Conservation (phyloP, 176 grass and related monocot genomes). For the Cymbopogon citratus region DNA sequence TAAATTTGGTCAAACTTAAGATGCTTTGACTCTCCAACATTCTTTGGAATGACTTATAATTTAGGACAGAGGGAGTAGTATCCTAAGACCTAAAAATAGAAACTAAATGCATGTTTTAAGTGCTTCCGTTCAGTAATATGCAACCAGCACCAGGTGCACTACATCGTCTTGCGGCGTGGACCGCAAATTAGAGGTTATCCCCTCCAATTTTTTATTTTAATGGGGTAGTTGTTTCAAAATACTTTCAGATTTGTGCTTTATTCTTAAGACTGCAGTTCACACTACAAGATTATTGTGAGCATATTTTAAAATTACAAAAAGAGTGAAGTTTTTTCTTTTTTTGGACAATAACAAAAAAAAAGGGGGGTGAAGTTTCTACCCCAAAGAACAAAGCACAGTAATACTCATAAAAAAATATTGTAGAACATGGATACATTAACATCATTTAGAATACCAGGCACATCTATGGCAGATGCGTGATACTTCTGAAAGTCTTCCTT, state of each 20-base stretch:
- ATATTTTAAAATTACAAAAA: background rate
- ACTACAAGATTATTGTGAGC: background rate
- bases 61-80: no score
- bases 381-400: background rate
- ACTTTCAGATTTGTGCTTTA: background rate
- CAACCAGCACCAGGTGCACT: background rate
- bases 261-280: background rate
- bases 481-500: slow-evolving; percentile 90
- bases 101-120: background rate
- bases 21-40: no score
- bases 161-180: background rate
- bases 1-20: no score
- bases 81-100: background rate
- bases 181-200: background rate
- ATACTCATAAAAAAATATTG: background rate
- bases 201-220: background rate
- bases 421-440: background rate
- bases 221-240: background rate
- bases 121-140: background rate
- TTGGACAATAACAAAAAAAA: no score
- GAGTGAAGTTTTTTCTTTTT: background rate
- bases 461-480: slow-evolving; percentile 75
- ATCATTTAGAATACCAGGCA: slow-evolving; percentile 63
- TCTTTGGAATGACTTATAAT: no score
- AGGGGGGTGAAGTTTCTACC: background rate